Conservation (phyloP, 2,329 filamentous ascomycete species). For the Fusarium napiforme region DNA sequence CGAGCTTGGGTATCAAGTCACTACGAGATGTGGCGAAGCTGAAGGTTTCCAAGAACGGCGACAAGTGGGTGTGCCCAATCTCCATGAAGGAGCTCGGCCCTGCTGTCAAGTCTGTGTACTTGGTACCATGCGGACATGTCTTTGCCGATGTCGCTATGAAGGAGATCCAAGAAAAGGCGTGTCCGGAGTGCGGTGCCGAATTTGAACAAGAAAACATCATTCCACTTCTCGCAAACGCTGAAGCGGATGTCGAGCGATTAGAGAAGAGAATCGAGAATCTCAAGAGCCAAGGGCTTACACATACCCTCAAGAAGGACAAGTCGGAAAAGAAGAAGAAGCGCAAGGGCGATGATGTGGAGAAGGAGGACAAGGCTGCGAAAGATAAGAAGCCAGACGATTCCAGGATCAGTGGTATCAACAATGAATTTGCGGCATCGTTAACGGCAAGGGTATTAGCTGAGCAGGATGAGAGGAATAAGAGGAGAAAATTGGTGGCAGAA, state of each 20-base stretch:
- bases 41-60: slow-evolving; percentile 67
- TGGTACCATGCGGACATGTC: slow-evolving; percentile 95
- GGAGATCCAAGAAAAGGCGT: slow-evolving; percentile 74
- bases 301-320: slow-evolving; percentile 87
- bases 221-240: slow-evolving; percentile 78
- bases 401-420: slow-evolving; percentile 78
- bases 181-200: slow-evolving; percentile 78
- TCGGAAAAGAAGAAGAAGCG: slow-evolving; percentile 77
- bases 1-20: slow-evolving; percentile 74
- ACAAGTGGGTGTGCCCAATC: slow-evolving; percentile 84
- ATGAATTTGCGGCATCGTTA: slow-evolving; percentile 83
- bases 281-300: slow-evolving; percentile 77
- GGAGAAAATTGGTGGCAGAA: slow-evolving; percentile 69
- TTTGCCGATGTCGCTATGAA: slow-evolving; percentile 89
- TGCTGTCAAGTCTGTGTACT: slow-evolving; percentile 81
- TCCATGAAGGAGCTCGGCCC: slow-evolving; percentile 88
- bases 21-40: slow-evolving; percentile 89
- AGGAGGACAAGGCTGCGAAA: slow-evolving; percentile 61
- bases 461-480: slow-evolving; percentile 83
- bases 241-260: slow-evolving; percentile 76
- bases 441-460: slow-evolving; percentile 89
- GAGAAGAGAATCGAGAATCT: slow-evolving; percentile 75
- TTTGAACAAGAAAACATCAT: slow-evolving; percentile 83
- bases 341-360: slow-evolving; percentile 54
- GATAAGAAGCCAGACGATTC: slow-evolving; percentile 49